Percentiles rank a stretch among this genome's conserved stretches.
Evolutionary conservation across 1,284 basidiomycete genomes (phyloP).

Genomic region (Austropuccinia psidii): DNA sequence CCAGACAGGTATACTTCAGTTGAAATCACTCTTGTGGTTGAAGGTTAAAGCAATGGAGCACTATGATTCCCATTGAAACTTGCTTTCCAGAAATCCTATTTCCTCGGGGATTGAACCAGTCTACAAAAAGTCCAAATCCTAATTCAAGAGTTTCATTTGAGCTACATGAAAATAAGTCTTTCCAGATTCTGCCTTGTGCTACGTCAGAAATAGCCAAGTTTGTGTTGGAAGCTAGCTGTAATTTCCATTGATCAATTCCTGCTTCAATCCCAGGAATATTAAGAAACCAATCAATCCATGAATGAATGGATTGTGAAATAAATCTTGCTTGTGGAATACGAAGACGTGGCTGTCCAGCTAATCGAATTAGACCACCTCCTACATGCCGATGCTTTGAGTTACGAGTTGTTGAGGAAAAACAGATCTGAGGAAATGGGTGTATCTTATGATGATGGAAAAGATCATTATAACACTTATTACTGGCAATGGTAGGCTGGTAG

Average conservation of each 20-base stretch:
- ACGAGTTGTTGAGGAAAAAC: background rate
- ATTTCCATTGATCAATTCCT: constrained; percentile 15
- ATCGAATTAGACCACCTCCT: too few relatives aligned
- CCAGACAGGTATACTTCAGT: background rate
- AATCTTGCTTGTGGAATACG: background rate
- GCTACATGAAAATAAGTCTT: too few relatives aligned
- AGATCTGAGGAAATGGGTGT: background rate
- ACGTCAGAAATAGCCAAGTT: background rate
- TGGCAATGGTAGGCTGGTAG: background rate
- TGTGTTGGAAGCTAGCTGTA: too few relatives aligned
- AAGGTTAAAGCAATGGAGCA: background rate
- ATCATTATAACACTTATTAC: background rate
- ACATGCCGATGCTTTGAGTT: too few relatives aligned
- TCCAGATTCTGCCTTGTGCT: too few relatives aligned
- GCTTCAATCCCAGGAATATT: background rate
- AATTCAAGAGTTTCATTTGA: too few relatives aligned
- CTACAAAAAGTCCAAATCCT: background rate
- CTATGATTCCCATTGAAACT: background rate
- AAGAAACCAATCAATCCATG: constrained; percentile 1
- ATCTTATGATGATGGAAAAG: background rate
- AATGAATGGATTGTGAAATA: background rate
- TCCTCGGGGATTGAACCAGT: background rate
- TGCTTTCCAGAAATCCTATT: background rate
- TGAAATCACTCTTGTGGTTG: background rate
- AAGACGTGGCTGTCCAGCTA: background rate